Evolutionary conservation across 2,329 filamentous ascomycete species (phyloP), one percentile per base, ranked within the genome.

Genomic region (Hirsutella rhossiliensis): DNA sequence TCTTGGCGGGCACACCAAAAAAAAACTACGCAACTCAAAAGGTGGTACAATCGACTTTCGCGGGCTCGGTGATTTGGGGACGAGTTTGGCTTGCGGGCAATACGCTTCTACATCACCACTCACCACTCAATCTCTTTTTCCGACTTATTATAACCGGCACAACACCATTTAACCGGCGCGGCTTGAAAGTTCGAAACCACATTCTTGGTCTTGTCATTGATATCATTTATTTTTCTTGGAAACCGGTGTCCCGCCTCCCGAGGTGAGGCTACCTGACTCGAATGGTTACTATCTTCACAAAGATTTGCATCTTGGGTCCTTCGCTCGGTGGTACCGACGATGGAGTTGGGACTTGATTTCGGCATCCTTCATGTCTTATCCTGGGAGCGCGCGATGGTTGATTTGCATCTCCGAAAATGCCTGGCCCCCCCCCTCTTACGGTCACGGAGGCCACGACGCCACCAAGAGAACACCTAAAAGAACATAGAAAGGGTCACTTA

Each of bases 1-100:
- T 73, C 66, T 70, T 72, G 69, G 69, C 67, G 62, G 65, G 62
- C 66, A 69, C 63, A 63, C 56, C 43, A 57, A 59, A 56, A 58
- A 57, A 37, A 56, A 56, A 58, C 56, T 45, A 45, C 40, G 45
- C 52, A 52, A 51, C 34, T 20, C 8, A 2, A 19, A 37, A 11
- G 19, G 29, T 57, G 67, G 63, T 64, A 71, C 70, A 63, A 60
- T 68, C 56, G 36, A 34, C 54, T 61, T 18, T 1, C 52, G 54
- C 56, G 57, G 58, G 57, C 62, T 60, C 59, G 60, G 59, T 62
- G 66, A 55, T 58, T 63, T 54, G 57, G 60, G 57, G 55, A 47
- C 45, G 51, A n/a, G n/a, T 32, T 12, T 32, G 12, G 31, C 12
- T n/a, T 32, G 31, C 3, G n/a, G n/a, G 31, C 12, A 32, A 12